Evolutionary conservation across 345 rosid genomes (phyloP).

Genomic region (Citrus maxima): DNA sequence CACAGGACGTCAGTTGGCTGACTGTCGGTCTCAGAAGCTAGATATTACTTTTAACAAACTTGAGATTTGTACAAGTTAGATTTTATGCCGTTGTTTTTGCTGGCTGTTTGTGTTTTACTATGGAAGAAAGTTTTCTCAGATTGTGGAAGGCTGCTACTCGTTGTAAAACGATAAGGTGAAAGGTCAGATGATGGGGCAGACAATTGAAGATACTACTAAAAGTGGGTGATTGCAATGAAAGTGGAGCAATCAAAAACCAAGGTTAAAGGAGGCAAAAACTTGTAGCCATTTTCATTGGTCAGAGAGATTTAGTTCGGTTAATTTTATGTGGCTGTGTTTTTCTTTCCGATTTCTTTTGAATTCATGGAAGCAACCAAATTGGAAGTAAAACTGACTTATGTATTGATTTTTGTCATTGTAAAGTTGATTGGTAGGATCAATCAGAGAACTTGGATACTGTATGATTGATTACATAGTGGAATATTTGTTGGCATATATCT

Average conservation of each 20-base stretch:
- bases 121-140: constrained; percentile 6
- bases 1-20: background rate
- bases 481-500: constrained; percentile 15
- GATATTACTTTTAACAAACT: background rate
- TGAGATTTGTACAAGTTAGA: constrained; percentile 2
- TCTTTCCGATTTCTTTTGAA: background rate
- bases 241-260: background rate
- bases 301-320: background rate
- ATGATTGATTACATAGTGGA: constrained; percentile 13
- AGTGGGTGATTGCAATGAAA: background rate
- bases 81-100: constrained; percentile 6
- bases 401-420: constrained; percentile 25
- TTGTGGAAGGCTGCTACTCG: background rate
- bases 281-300: background rate
- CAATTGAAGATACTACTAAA: background rate
- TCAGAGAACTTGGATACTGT: constrained; percentile 9
- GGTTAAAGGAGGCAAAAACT: constrained; percentile 8
- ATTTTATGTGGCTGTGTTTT: constrained; percentile 10
- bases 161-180: background rate
- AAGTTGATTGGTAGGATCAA: constrained; percentile 21
- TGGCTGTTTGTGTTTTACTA: constrained; percentile 6
- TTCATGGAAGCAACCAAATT: constrained; percentile 1
- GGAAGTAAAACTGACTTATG: constrained; percentile 9
- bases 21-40: background rate
- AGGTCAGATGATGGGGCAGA: background rate